Evolutionary conservation across 2,329 filamentous ascomycete genomes (phyloP).

Genomic region (Akanthomyces muscarius): DNA sequence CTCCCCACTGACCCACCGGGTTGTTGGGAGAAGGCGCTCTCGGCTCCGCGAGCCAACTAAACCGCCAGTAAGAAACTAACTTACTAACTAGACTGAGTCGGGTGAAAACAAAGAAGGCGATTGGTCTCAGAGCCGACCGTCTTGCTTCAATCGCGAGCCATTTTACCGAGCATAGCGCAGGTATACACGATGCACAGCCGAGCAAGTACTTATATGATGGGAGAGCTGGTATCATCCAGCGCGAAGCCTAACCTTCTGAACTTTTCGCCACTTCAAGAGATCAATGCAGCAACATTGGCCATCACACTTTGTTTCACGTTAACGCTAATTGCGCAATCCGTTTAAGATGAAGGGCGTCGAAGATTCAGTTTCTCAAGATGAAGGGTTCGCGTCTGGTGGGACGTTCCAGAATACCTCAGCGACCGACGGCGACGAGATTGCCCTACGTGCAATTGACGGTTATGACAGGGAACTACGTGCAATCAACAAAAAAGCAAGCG

Average conservation of each 20-base stretch:
- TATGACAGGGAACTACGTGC: conserved; percentile 7
- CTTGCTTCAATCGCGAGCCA: neutral
- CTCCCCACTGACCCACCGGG: neutral
- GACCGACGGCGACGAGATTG: neutral
- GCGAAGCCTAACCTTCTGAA: too few species aligned
- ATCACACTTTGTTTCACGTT: too few species aligned
- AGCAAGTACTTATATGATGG: too few species aligned
- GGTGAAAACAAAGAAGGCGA: neutral
- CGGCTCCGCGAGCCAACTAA: neutral
- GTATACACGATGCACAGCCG: too few species aligned
- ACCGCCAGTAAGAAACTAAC: neutral
- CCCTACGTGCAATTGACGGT: neutral
- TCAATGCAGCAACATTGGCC: too few species aligned
- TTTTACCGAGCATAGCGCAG: neutral
- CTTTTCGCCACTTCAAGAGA: too few species aligned
- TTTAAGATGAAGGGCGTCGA: too few species aligned
- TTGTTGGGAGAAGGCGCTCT: neutral
- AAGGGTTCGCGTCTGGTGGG: neutral
- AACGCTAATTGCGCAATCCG: too few species aligned
- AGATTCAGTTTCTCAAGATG: too few species aligned
- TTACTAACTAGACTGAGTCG: neutral
- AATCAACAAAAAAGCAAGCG: conserved; percentile 13
- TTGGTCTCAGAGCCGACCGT: neutral
- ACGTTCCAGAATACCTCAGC: neutral
- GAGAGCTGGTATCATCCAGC: too few species aligned